phyloP scores from a whole-genome alignment of 306 rosid species.

The Quercus robur region DNA sequence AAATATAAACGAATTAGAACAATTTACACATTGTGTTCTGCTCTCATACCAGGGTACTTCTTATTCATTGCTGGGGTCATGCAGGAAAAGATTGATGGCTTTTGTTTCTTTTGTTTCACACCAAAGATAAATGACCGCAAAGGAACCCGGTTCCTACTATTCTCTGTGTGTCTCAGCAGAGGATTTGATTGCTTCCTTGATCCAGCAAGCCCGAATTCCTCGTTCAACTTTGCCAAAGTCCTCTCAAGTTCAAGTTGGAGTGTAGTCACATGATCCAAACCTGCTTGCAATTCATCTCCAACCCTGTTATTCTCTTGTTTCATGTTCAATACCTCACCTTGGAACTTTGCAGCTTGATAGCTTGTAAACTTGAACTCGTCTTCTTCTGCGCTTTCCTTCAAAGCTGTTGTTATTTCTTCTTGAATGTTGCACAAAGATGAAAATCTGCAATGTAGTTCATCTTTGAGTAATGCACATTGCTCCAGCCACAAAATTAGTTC shows the following conservation, averaged over 20 bases:
- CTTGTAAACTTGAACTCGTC: slow-evolving; percentile 87
- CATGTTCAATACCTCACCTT: slow-evolving; percentile 96
- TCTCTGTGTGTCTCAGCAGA: slow-evolving; percentile 41
- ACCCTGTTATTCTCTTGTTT: slow-evolving; percentile 92
- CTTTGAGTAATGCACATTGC: slow-evolving; percentile 49
- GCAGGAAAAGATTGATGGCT: slow-evolving; percentile 66
- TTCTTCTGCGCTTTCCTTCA: slow-evolving; percentile 83
- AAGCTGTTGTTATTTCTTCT: slow-evolving; percentile 74
- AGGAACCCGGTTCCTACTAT: slow-evolving; percentile 52
- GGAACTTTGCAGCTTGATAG: slow-evolving; percentile 96
- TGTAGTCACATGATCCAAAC: slow-evolving; percentile 53
- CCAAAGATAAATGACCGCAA: slow-evolving; percentile 88
- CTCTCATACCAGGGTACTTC: slow-evolving; percentile 44
- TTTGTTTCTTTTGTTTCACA: slow-evolving; percentile 66
- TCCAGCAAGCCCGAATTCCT: slow-evolving; percentile 49
- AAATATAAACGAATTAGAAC: background rate
- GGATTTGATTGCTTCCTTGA: slow-evolving; percentile 47
- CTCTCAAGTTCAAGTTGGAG: slow-evolving; percentile 68
- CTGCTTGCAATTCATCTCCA: slow-evolving; percentile 78
- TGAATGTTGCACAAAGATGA: slow-evolving; percentile 75
- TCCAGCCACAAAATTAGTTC: slow-evolving; percentile 71
- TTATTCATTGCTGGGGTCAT: slow-evolving; percentile 65
- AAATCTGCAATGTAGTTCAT: slow-evolving; percentile 64
- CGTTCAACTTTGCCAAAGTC: slow-evolving; percentile 58
- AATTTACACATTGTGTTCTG: slow-evolving; percentile 33